Base-by-base conservation (phyloP, 164 flowering plant genomes). In the Dillenia suffruticosa region DNA sequence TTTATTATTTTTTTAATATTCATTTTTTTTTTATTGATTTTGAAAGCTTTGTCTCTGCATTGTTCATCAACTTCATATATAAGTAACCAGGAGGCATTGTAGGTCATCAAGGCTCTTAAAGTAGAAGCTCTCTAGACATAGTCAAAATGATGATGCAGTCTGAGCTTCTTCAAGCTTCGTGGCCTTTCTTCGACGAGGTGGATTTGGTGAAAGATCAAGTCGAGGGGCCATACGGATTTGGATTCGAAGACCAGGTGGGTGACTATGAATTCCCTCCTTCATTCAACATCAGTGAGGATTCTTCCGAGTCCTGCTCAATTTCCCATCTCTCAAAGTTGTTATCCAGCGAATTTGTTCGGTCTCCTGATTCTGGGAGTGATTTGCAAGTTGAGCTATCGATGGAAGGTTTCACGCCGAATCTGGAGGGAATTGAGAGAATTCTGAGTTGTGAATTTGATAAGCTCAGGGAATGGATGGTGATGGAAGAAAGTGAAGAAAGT, bases 131-230 rank as follows among this genome's bases (percentile, higher is more conserved):
- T 51, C 49, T 22, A 60, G 11, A 32, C 51, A 11, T 14, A 56
- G 47, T 44, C 12, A 16, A 46, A 49, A 68, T 64, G 66, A 77
- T 71, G 78, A 64, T 59, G 74, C 76, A 71, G n/a, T 44, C 69
- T 46, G 72, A 70, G 57, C 13, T 58, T 68, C 17, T 63, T 53
- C 73, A 66, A 45, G 59, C 73, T 43, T 69, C 76, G 16, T 75
- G 74, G 75, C 62, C 71, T 12, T 72, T 48, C 59, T 58, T 55
- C 63, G 40, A 50, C 43, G 50, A 46, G 64, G 63, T 61, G 17
- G 49, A 64, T 15, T 55, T 64, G 45, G 12, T 66, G 61, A n/a
- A 50, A 10, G 63, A 68, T 61, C 70, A 68, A 45, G 19, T 52
- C 32, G 67, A 43, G 12, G 67, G 45, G 14, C 22, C 58, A 2